phyloP scores from a whole-genome alignment of 139 green algal species.

The Picochlorum sp. region DNA sequence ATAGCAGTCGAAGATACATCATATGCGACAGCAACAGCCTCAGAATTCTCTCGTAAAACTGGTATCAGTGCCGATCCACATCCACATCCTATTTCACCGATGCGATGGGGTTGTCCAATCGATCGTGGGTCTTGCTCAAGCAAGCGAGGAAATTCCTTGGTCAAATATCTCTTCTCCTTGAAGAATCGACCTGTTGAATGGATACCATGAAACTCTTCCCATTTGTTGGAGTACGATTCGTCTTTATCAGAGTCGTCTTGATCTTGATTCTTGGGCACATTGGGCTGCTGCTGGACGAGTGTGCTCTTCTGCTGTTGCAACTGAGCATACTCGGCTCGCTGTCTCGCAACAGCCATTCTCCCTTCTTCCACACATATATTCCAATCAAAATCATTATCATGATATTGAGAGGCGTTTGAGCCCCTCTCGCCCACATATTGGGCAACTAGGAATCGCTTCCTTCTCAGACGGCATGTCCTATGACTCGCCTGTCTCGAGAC shows the following conservation, averaged over 20 bases:
- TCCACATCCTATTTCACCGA: not conserved
- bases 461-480: too few species aligned
- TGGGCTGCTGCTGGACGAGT: not conserved
- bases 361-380: constrained; percentile 23
- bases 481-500: too few species aligned
- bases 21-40: not conserved
- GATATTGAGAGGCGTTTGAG: constrained; percentile 41
- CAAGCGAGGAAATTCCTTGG: not conserved
- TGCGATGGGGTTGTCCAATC: not conserved
- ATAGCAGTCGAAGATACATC: not conserved
- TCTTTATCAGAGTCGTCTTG: not conserved
- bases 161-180: constrained; percentile 7
- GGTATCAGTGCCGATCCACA: not conserved
- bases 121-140: not conserved
- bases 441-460: not conserved
- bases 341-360: constrained; percentile 24
- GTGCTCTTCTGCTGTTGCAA: not conserved
- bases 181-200: constrained; percentile 4
- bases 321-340: constrained; percentile 2
- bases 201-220: not conserved
- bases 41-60: constrained; percentile 14
- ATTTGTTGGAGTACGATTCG: constrained; percentile 2
- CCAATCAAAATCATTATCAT: constrained; percentile 53
- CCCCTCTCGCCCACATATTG: not conserved
- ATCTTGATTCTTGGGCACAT: not conserved